Conservation (phyloP, 2,329 filamentous ascomycete genomes). For the Coniella vitis region DNA sequence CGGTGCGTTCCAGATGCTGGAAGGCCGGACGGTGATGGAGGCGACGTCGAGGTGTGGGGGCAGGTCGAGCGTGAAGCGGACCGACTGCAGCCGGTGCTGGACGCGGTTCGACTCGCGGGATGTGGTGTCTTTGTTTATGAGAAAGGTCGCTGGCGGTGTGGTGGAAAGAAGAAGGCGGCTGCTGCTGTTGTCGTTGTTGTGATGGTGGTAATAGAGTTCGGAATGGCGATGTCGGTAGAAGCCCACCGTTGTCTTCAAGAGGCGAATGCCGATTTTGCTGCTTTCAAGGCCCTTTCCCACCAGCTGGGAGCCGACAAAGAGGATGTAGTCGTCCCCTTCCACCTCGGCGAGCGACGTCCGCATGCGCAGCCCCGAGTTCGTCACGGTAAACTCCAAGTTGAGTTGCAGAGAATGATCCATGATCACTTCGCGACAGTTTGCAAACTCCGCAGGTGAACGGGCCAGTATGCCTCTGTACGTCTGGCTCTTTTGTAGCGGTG, state of each 20-base stretch:
- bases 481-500: slow-evolving; percentile 3
- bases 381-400: slow-evolving; percentile 14
- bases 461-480: slow-evolving; percentile 15
- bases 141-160: neutral
- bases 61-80: neutral
- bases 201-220: neutral
- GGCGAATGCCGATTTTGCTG: neutral
- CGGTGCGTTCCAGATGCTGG: neutral
- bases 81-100: neutral
- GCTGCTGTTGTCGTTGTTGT: neutral
- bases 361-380: slow-evolving; percentile 15
- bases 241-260: neutral
- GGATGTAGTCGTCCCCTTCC: slow-evolving; percentile 12
- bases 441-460: slow-evolving; percentile 13
- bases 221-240: neutral
- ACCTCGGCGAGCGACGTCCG: slow-evolving; percentile 7
- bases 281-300: neutral
- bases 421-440: slow-evolving; percentile 8
- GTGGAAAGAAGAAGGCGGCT: neutral
- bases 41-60: neutral
- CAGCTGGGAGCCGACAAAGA: neutral
- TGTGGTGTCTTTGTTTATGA: neutral
- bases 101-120: neutral
- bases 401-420: slow-evolving; percentile 10
- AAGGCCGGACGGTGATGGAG: neutral